Base-by-base conservation (phyloP, 148 eudicot species). In the Spergularia marina region DNA sequence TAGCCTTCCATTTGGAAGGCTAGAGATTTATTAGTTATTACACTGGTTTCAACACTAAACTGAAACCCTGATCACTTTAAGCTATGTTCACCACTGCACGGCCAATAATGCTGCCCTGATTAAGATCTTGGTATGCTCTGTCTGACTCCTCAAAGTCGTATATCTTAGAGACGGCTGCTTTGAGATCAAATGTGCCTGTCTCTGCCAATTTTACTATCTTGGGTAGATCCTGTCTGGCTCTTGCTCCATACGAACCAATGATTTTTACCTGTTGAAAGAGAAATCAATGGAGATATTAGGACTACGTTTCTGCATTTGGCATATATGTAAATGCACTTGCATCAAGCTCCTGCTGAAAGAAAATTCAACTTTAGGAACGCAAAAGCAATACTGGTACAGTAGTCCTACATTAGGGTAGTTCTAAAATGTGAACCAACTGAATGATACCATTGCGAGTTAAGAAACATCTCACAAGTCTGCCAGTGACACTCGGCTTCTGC, bases 181-280 rank as follows among this genome's bases (percentile, higher is more conserved):
- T 80, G 25, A 96, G 97, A 83, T 87, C 80, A 64, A 96, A 96
- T 55, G 89, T 86, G 10, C 99, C 99, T 0, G 86, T 84, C 77
- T 96, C 97, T 41, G 99, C 98, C 71, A 96, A 84, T 84, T 88
- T 88, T 21, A 96, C 79, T 81, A 96, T 67, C 83, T 96, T 96
- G 10, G 99, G 99, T 63, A 96, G 91, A 83, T 96, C 99, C 72
- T 96, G 98, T 80, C 99, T 88, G 47, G 99, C 98, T 77, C 99
- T 82, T 59, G 87, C 99, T 77, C 99, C 99, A 57, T 96, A 96
- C 0, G 99, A 96, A 12, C 99, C 99, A 60, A 96, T 85, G 13
- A 96, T 88, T 82, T 96, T 96, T 75, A 96, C 88, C 99, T 96
- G 88, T 80, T 34, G 21, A 69, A 23, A 57, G 5, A 72, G 16